These are phyloP conservation scores for Ciborinia camelliae DNA, from an alignment of 2,329 filamentous ascomycete species.

Conservation along the genomic window DNA sequence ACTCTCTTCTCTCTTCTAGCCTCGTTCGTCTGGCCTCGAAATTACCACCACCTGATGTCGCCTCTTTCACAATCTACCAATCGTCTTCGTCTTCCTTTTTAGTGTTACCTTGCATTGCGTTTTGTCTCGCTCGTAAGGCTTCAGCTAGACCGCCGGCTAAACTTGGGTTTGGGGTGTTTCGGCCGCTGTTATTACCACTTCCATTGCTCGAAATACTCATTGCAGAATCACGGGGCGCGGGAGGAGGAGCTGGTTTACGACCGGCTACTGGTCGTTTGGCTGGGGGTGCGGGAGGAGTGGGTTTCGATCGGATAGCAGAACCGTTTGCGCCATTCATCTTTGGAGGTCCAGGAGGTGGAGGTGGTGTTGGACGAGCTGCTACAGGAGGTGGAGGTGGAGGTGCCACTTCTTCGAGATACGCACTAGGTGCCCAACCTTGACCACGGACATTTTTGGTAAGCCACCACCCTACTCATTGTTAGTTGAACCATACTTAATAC, in stretches of 20 bases:
- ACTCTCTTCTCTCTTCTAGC: not conserved
- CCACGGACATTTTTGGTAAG: slow-evolving; percentile 68
- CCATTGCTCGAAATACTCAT: slow-evolving; percentile 55
- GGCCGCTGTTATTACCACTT: slow-evolving; percentile 58
- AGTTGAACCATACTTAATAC: slow-evolving; percentile 31
- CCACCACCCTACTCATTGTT: slow-evolving; percentile 77
- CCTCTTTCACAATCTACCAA: slow-evolving; percentile 29
- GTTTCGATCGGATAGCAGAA: slow-evolving; percentile 39
- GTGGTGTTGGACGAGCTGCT: slow-evolving; percentile 40
- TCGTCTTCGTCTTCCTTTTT: slow-evolving; percentile 42
- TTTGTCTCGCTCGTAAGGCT: slow-evolving; percentile 72
- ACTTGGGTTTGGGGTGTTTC: slow-evolving; percentile 70
- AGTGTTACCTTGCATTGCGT: slow-evolving; percentile 55
- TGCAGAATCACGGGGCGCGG: slow-evolving; percentile 67
- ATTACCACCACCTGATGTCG: not conserved
- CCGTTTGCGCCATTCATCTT: slow-evolving; percentile 39
- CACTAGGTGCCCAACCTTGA: slow-evolving; percentile 93
- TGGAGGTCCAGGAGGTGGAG: slow-evolving; percentile 53
- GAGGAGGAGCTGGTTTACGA: slow-evolving; percentile 67
- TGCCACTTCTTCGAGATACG: slow-evolving; percentile 84
- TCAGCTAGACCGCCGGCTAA: slow-evolving; percentile 73
- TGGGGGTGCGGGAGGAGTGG: slow-evolving; percentile 46
- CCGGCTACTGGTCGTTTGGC: slow-evolving; percentile 70
- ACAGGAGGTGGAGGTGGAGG: slow-evolving; percentile 57
- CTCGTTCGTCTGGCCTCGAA: not conserved